Evolutionary conservation across 352 stramenopile genomes (phyloP), one percentile per base, ranked within the genome.

Genomic region (Phytopythium litorale): DNA sequence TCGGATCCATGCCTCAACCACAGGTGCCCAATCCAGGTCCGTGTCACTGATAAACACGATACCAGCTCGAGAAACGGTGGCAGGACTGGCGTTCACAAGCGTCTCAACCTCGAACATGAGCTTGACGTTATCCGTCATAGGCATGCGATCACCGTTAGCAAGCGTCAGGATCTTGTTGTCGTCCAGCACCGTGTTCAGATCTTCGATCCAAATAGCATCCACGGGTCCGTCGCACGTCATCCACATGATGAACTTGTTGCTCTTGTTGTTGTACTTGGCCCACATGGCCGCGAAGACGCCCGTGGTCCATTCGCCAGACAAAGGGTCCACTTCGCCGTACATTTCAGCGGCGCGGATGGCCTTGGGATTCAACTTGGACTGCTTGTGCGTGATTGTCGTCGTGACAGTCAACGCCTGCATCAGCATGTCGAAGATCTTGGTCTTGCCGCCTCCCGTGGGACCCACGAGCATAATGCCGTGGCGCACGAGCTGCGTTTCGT

Each of bases 401-500:
- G 88, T 97, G 49, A 96, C 78, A 21, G 96, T 97, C 13, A 99
- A 73, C 3, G 94, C 96, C 58, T 96, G 87, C 63, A 96, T 89
- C 5, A 99, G 63, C 32, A 96, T 96, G 59, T 98, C 94, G 63
- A 98, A 99, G 43, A 98, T 99, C 66, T 97, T 97, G 3, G 96
- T 99, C 78, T 99, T 99, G 21, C 97, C 97, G 43, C 97, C 97
- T 18, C 97, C 97, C 1, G 94, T 97, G 0, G 97, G 97, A 7
- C 97, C 97, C 11, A 99, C 95, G n/a, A 99, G 79, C 97, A 99
- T 99, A 76, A 99, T 99, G 9, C 97, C 97, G 67, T 99, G 97
- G 19, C 97, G 85, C 52, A 99, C 97, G 19, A 98, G 88, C 57
- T 98, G 97, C 2, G 97, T 99, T 63, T 99, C 97, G 68, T 99